Percentiles rank a stretch among this genome's conserved stretches.
Evolutionary conservation across 176 grass and related monocot species (phyloP).

Genomic region (Urochloa ruziziensis): DNA sequence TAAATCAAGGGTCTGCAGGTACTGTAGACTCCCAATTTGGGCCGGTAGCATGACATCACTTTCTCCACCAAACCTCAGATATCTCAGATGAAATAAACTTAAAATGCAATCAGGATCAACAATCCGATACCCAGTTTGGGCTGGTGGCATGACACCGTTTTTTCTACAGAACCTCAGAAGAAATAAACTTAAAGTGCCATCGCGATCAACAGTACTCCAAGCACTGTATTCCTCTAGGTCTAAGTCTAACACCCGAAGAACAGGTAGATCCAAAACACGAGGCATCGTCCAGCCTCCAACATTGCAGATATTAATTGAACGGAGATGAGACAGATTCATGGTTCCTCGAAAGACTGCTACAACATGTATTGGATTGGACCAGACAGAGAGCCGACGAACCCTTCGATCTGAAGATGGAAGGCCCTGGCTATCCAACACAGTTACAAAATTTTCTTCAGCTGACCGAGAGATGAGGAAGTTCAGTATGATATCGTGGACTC

Average conservation of each 20-base stretch:
- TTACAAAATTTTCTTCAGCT: neutral
- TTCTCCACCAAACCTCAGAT: neutral
- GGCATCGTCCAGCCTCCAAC: neutral
- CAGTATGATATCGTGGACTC: neutral
- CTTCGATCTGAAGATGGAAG: neutral
- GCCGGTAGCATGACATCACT: neutral
- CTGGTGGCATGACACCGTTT: neutral
- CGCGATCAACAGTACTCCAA: neutral
- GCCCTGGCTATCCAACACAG: neutral
- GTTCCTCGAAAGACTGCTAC: neutral
- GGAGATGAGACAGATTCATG: neutral
- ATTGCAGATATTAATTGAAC: neutral
- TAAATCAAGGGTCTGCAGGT: neutral
- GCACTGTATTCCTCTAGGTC: neutral
- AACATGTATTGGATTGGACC: neutral
- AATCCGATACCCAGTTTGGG: neutral
- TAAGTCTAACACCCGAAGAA: neutral
- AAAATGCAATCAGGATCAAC: neutral
- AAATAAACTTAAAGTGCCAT: neutral
- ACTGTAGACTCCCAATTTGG: neutral
- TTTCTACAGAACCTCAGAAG: neutral
- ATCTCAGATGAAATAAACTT: neutral
- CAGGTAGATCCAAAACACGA: neutral
- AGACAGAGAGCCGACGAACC: neutral
- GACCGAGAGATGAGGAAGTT: neutral